phyloP scores from a whole-genome alignment of 345 rosid genomes.

The Bruguiera gymnorhiza region DNA sequence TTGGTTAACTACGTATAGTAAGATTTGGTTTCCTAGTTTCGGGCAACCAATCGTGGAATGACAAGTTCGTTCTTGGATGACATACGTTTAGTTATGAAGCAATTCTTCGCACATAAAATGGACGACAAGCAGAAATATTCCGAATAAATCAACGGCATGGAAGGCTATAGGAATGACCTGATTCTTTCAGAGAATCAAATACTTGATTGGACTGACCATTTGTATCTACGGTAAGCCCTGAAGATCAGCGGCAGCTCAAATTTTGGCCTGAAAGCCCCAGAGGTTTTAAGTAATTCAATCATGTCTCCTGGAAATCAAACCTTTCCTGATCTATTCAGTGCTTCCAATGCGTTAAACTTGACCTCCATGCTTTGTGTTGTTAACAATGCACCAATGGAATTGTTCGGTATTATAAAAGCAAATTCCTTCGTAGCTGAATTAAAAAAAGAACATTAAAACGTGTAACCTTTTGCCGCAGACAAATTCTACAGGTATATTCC shows the following conservation, averaged over 20 bases:
- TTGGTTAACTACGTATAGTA: too few species aligned
- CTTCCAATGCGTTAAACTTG: too few species aligned
- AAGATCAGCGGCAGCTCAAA: slow-evolving; percentile 37
- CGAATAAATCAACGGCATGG: slow-evolving; percentile 19
- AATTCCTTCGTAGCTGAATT: not conserved
- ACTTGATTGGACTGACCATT: slow-evolving; percentile 62
- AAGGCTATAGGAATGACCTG: slow-evolving; percentile 67
- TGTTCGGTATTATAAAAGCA: not conserved
- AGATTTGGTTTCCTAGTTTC: too few species aligned
- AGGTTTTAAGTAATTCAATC: slow-evolving; percentile 41
- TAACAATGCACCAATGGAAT: not conserved
- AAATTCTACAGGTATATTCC: slow-evolving; percentile 36
- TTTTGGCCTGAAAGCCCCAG: slow-evolving; percentile 56
- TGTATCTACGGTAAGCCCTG: slow-evolving; percentile 37
- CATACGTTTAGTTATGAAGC: too few species aligned
- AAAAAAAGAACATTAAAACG: too few species aligned
- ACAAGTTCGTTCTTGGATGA: too few species aligned
- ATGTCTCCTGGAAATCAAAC: not conserved
- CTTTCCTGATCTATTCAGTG: not conserved
- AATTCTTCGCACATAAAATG: too few species aligned
- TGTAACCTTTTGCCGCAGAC: slow-evolving; percentile 16
- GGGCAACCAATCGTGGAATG: too few species aligned
- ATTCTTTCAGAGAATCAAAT: slow-evolving; percentile 33
- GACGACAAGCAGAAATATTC: too few species aligned
- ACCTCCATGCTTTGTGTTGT: not conserved